Conservation (phyloP, 192 early-diverging fungal genomes). For the Coemansia sp. region DNA sequence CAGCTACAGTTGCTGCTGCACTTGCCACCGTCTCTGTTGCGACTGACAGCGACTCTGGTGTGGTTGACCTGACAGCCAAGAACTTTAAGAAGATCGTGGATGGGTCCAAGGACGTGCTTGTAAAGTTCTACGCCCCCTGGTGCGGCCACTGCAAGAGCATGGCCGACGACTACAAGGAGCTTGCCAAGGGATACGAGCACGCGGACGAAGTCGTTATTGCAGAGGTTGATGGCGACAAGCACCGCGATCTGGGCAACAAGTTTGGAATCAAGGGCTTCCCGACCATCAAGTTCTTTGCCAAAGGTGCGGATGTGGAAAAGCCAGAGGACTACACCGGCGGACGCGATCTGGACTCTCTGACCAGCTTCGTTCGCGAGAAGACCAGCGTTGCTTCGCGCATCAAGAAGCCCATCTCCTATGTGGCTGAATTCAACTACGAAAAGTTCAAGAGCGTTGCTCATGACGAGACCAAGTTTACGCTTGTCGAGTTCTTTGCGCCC, state of each 20-base stretch:
- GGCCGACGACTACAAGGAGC: constrained; percentile 73
- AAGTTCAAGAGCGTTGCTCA: constrained; percentile 80
- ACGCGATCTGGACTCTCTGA: constrained; percentile 79
- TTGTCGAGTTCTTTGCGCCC: constrained; percentile 94
- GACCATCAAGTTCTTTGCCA: constrained; percentile 93
- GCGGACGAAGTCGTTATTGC: constrained; percentile 84
- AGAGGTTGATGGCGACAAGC: constrained; percentile 83
- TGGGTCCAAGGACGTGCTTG: constrained; percentile 72
- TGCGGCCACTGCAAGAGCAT: constrained; percentile 85
- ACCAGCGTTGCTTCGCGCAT: constrained; percentile 68
- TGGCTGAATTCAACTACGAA: constrained; percentile 67
- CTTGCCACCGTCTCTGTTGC: constrained; percentile 38
- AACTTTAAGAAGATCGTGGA: constrained; percentile 60
- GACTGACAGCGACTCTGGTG: constrained; percentile 24
- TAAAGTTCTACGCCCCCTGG: constrained; percentile 91
- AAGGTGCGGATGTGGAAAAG: constrained; percentile 63
- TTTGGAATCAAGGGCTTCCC: constrained; percentile 86
- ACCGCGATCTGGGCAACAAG: constrained; percentile 77
- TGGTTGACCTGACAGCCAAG: constrained; percentile 50
- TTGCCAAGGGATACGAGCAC: constrained; percentile 75
- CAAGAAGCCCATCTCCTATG: constrained; percentile 69
- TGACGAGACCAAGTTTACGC: constrained; percentile 68
- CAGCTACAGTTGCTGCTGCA: constrained; percentile 29
- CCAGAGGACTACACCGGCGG: constrained; percentile 83
- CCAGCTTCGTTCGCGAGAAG: constrained; percentile 79